Conservation (phyloP, 1,284 basidiomycete genomes). For the Sporisorium scitamineum region DNA sequence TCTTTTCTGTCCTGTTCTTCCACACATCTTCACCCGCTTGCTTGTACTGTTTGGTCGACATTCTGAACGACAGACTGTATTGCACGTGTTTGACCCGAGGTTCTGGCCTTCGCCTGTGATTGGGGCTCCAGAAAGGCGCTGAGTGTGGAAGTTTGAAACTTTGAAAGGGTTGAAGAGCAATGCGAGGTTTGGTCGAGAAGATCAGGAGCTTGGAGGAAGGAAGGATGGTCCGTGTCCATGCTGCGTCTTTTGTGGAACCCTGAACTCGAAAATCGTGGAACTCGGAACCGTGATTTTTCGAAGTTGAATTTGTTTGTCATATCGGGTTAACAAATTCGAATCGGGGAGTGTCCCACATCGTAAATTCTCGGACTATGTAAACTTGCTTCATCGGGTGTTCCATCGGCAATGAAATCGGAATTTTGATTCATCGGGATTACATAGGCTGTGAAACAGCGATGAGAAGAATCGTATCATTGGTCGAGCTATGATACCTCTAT, state of each 20-base stretch:
- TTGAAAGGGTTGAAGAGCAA: not conserved
- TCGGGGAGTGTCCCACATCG: too few relatives aligned
- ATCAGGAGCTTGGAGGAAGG: not conserved
- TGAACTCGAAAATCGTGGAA: conserved; percentile 4
- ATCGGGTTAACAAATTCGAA: not conserved
- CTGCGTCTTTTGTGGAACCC: not conserved
- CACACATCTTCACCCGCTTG: conserved; percentile 66
- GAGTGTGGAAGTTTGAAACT: too few relatives aligned
- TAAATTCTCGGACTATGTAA: too few relatives aligned
- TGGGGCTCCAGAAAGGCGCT: too few relatives aligned
- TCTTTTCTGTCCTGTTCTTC: conserved; percentile 69
- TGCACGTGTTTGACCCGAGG: not conserved
- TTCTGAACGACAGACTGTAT: not conserved
- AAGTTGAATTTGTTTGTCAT: not conserved
- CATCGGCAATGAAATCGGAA: too few relatives aligned
- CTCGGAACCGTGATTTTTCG: not conserved
- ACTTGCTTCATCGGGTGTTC: too few relatives aligned
- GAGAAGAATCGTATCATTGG: too few relatives aligned
- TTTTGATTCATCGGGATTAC: too few relatives aligned
- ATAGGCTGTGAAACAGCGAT: too few relatives aligned
- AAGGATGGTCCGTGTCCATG: conserved; percentile 6
- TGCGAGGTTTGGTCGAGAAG: not conserved
- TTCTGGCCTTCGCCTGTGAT: too few relatives aligned
- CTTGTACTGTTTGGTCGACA: conserved; percentile 65
- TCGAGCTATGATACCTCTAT: too few relatives aligned